Percentiles rank a stretch among this genome's conserved stretches.
These are phyloP conservation scores for Kwoniella botswanensis DNA, from an alignment of 768 basidiomycete genomes.

Conservation along the genomic window DNA sequence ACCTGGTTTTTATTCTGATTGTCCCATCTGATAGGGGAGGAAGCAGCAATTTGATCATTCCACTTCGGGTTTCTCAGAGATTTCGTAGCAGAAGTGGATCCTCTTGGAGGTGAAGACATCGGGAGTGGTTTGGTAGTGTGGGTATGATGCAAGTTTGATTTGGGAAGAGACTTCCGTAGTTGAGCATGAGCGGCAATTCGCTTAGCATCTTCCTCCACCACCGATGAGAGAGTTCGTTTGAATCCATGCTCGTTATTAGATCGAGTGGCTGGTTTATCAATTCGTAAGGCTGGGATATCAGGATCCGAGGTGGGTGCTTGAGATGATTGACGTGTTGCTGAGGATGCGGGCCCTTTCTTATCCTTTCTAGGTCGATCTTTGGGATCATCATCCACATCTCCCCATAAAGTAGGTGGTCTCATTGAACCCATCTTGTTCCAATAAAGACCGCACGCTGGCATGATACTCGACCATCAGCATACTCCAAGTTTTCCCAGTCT, in stretches of 20 bases:
- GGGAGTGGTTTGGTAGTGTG: slow-evolving; percentile 25
- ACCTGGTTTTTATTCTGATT: slow-evolving; percentile 9
- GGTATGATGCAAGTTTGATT: slow-evolving; percentile 28
- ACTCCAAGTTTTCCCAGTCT: not conserved
- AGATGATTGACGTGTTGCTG: slow-evolving; percentile 5
- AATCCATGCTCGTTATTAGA: slow-evolving; percentile 30
- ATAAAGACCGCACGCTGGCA: slow-evolving; percentile 54
- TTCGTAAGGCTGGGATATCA: slow-evolving; percentile 23
- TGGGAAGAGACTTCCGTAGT: slow-evolving; percentile 18
- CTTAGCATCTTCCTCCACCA: slow-evolving; percentile 49
- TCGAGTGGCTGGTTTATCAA: slow-evolving; percentile 24
- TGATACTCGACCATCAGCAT: slow-evolving; percentile 2
- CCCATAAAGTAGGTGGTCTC: slow-evolving; percentile 54
- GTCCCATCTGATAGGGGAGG: slow-evolving; percentile 23
- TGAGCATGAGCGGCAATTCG: slow-evolving; percentile 34
- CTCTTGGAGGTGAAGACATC: slow-evolving; percentile 33
- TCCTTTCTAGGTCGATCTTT: slow-evolving; percentile 24
- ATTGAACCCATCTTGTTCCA: slow-evolving; percentile 52
- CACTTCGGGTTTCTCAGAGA: slow-evolving; percentile 24
- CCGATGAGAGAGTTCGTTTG: slow-evolving; percentile 51
- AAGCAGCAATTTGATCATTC: slow-evolving; percentile 10
- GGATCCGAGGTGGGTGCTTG: slow-evolving; percentile 25
- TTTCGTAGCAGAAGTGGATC: slow-evolving; percentile 30
- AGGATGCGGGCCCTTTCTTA: slow-evolving; percentile 21
- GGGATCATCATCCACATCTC: slow-evolving; percentile 46